A percentile compares a stretch with the other conserved stretches of the same genome.
phyloP scores from a whole-genome alignment of 192 early-diverging fungal species.

The Podila horticola region DNA sequence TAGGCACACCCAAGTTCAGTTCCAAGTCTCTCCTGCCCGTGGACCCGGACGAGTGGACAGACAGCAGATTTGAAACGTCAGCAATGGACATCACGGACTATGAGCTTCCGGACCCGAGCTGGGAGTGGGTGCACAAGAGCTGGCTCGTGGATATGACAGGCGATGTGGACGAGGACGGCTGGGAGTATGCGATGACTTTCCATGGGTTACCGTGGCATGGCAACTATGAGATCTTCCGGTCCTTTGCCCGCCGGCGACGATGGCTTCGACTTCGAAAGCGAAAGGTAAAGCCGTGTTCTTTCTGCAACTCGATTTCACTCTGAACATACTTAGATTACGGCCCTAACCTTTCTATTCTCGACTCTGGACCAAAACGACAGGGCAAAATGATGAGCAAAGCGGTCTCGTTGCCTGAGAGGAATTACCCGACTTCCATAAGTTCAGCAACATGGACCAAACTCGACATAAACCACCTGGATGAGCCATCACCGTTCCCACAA shows the following conservation, averaged over 20 bases:
- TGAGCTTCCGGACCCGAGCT: conserved; percentile 61
- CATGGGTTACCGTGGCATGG: conserved; percentile 66
- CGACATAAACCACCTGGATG: neutral
- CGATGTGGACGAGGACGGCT: conserved; percentile 67
- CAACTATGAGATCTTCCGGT: conserved; percentile 59
- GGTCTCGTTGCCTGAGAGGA: conserved; percentile 46
- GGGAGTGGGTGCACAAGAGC: conserved; percentile 68
- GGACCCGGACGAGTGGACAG: conserved; percentile 65
- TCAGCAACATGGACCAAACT: conserved; percentile 18
- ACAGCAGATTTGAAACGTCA: conserved; percentile 32
- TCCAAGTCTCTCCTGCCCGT: conserved; percentile 64
- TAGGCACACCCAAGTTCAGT: conserved; percentile 58
- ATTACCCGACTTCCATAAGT: conserved; percentile 10
- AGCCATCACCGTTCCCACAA: neutral
- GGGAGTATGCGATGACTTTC: conserved; percentile 66
- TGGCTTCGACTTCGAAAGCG: conserved; percentile 61
- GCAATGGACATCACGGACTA: conserved; percentile 60
- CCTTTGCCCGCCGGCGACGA: conserved; percentile 63
- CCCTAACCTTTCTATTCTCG: neutral
- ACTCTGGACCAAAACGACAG: neutral
- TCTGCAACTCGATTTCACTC: neutral
- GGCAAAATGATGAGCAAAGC: conserved; percentile 10
- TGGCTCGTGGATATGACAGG: conserved; percentile 72
- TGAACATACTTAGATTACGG: neutral
- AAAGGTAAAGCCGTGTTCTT: conserved; percentile 19